Evolutionary conservation across 2,329 filamentous ascomycete species (phyloP).

Genomic region (Colletotrichum brevisporum): DNA sequence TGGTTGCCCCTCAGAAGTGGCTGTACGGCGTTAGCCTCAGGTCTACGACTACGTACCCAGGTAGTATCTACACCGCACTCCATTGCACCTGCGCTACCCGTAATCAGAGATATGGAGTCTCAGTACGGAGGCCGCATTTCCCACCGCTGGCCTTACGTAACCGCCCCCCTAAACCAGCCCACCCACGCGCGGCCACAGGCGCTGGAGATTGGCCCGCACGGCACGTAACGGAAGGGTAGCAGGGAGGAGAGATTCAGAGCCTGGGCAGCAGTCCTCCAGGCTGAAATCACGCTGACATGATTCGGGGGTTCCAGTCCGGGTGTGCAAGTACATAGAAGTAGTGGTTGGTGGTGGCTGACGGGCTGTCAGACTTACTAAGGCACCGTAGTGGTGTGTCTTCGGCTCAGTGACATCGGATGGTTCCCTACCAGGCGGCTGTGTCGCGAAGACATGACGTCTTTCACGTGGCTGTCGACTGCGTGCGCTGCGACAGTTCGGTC

Average conservation of each 20-base stretch:
- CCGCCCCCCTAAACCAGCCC: not conserved
- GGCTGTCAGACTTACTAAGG: not conserved
- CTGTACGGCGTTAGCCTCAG: constrained; percentile 9
- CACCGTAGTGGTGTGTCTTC: no score
- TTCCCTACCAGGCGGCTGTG: not conserved
- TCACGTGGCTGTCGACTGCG: not conserved
- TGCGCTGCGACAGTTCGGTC: constrained; percentile 12
- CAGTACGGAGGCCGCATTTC: constrained; percentile 24
- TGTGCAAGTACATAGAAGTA: no score
- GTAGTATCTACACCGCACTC: constrained; percentile 34
- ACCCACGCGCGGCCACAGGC: constrained; percentile 20
- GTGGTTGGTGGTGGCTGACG: constrained; percentile 10
- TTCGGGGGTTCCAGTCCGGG: not conserved
- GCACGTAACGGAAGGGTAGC: not conserved
- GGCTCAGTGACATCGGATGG: constrained; percentile 7
- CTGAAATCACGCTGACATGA: not conserved
- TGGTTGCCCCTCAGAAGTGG: constrained; percentile 35
- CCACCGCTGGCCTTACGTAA: constrained; percentile 30
- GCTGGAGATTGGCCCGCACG: constrained; percentile 28
- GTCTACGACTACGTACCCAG: not conserved
- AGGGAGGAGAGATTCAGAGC: not conserved
- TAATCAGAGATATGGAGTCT: constrained; percentile 19
- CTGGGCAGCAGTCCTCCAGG: not conserved
- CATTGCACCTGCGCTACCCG: constrained; percentile 13
- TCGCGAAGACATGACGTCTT: not conserved